Evolutionary conservation across 441 rosid genomes (phyloP).

Genomic region (Aleurites moluccanus): DNA sequence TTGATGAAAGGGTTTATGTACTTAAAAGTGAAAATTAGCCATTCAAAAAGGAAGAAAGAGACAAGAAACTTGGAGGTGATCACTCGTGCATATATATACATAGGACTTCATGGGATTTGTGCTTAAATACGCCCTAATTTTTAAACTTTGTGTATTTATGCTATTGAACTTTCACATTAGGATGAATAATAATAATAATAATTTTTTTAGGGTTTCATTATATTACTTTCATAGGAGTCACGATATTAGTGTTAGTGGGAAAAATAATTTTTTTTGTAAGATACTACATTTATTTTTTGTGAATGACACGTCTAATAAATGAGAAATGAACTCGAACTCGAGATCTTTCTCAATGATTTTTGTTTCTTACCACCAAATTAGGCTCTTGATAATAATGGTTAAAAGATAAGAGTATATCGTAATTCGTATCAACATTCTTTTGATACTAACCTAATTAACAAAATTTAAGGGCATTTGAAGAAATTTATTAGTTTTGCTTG

Average conservation of each 20-base stretch:
- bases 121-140: constrained; percentile 9
- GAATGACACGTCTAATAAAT: too few species aligned
- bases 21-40: constrained; percentile 33
- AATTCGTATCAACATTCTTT: not conserved
- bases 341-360: too few species aligned
- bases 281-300: too few species aligned
- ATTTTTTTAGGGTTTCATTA: too few species aligned
- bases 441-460: not conserved
- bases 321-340: too few species aligned
- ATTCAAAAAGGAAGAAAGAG: constrained; percentile 31
- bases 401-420: constrained; percentile 10
- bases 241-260: too few species aligned
- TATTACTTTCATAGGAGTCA: too few species aligned
- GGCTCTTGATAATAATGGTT: too few species aligned
- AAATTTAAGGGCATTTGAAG: not conserved
- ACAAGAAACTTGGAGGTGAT: constrained; percentile 36
- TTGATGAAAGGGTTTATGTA: constrained; percentile 34
- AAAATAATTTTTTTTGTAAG: too few species aligned
- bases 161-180: constrained; percentile 7
- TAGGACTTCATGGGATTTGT: constrained; percentile 26
- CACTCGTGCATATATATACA: not conserved
- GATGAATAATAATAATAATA: too few species aligned
- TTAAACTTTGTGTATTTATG: constrained; percentile 21
- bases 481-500: too few species aligned
- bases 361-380: too few species aligned